Evolutionary conservation across 2,329 filamentous ascomycete genomes (phyloP).

Genomic region (Penicillium sp.): DNA sequence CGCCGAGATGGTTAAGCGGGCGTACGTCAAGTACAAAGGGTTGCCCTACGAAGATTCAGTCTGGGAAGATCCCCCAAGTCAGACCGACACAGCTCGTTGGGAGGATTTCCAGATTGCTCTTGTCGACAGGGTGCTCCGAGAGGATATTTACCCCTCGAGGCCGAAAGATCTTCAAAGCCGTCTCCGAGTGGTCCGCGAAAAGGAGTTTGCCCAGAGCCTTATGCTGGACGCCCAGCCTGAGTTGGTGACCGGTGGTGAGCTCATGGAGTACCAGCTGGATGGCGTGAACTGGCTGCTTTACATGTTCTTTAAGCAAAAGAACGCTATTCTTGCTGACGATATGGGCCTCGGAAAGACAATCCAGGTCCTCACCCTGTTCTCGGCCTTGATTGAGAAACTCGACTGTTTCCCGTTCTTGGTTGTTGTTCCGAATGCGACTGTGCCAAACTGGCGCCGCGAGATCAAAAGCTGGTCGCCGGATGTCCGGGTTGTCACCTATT

Average conservation of each 20-base stretch:
- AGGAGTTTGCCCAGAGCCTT: conserved; percentile 63
- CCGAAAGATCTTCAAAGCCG: conserved; percentile 60
- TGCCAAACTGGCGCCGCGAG: conserved; percentile 95
- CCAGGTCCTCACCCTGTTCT: conserved; percentile 80
- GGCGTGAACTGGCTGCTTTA: conserved; percentile 94
- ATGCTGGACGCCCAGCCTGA: conserved; percentile 70
- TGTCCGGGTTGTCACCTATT: conserved; percentile 86
- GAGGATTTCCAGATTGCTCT: conserved; percentile 79
- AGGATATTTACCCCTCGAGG: conserved; percentile 64
- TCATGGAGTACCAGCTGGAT: conserved; percentile 92
- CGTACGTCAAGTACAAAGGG: conserved; percentile 88
- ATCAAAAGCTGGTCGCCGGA: conserved; percentile 90
- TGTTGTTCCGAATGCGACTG: conserved; percentile 91
- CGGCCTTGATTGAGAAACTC: conserved; percentile 66
- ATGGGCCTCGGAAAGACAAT: conserved; percentile 99
- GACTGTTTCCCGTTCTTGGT: conserved; percentile 88
- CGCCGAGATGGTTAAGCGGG: conserved; percentile 67
- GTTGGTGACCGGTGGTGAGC: conserved; percentile 69
- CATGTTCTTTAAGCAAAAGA: conserved; percentile 78
- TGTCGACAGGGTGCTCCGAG: conserved; percentile 76
- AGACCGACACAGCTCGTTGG: conserved; percentile 64
- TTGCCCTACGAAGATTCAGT: conserved; percentile 86
- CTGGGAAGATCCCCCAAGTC: conserved; percentile 76
- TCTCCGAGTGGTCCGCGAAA: conserved; percentile 63
- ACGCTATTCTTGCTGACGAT: conserved; percentile 90